Percentiles rank a stretch among this genome's conserved stretches.
These are phyloP conservation scores for Eleusine coracana DNA, from an alignment of 176 grass and related monocot species.

Conservation along the genomic window DNA sequence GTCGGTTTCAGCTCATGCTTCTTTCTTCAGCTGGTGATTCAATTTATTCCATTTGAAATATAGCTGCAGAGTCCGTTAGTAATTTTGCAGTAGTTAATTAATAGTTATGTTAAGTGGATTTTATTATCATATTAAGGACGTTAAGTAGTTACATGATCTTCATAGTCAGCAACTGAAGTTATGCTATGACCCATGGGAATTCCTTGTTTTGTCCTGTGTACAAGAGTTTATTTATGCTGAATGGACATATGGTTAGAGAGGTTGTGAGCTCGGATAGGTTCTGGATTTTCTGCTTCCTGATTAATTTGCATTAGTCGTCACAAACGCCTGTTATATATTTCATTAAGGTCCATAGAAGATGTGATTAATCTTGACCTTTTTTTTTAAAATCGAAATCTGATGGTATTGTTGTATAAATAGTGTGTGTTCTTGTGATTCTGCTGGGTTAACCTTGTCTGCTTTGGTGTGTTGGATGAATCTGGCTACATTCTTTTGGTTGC, in stretches of 20 bases:
- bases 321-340: neutral
- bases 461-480: neutral
- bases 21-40: neutral
- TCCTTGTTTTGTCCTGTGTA: neutral
- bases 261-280: neutral
- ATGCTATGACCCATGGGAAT: neutral
- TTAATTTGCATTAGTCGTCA: neutral
- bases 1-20: conserved; percentile 1
- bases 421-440: no score
- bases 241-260: neutral
- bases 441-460: neutral
- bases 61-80: no score
- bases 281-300: neutral
- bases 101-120: neutral
- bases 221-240: neutral
- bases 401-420: no score
- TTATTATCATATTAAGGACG: neutral
- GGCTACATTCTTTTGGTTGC: neutral
- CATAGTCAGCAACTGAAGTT: neutral
- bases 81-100: neutral
- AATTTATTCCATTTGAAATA: no score
- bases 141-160: neutral
- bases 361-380: neutral
- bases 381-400: neutral
- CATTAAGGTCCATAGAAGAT: neutral